Conservation (phyloP, 768 basidiomycete genomes). For the Rossbeevera mucosa region DNA sequence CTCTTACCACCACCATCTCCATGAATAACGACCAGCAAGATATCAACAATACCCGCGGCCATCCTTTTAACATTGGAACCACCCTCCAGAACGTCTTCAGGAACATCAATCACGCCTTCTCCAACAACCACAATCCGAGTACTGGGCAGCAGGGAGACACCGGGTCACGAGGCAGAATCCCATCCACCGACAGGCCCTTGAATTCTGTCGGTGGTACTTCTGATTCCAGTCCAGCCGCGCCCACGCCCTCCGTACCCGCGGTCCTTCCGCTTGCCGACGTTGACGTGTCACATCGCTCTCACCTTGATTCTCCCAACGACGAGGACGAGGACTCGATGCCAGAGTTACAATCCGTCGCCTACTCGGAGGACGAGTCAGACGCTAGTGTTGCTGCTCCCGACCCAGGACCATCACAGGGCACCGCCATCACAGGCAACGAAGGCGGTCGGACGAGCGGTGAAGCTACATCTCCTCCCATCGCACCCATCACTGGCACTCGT, state of each 20-base stretch:
- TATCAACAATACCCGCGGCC: slow-evolving; percentile 3
- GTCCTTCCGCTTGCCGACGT: slow-evolving; percentile 1
- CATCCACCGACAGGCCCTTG: slow-evolving; percentile 4
- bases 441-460: slow-evolving; percentile 28
- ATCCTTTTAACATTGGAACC: slow-evolving; percentile 22
- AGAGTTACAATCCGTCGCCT: slow-evolving; percentile 35
- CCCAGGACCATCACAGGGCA: slow-evolving; percentile 21
- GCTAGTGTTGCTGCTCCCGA: slow-evolving; percentile 28
- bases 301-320: slow-evolving; percentile 8
- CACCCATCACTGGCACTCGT: slow-evolving; percentile 35
- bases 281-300: slow-evolving; percentile 7
- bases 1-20: slow-evolving; percentile 16
- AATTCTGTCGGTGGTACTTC: not conserved
- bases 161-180: not conserved
- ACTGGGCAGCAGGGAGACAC: not conserved
- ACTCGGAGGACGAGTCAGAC: slow-evolving; percentile 36
- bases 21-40: slow-evolving; percentile 20
- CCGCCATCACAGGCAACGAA: slow-evolving; percentile 27
- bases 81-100: slow-evolving; percentile 29
- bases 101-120: slow-evolving; percentile 31
- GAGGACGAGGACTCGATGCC: slow-evolving; percentile 42
- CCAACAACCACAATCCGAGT: slow-evolving; percentile 3
- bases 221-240: not conserved
- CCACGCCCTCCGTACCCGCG: slow-evolving; percentile 1
- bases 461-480: slow-evolving; percentile 29